Percentiles rank a stretch among this genome's conserved stretches.
These are phyloP conservation scores for Pleurotus ostreatus DNA, from an alignment of 768 basidiomycete genomes.

Conservation along the genomic window DNA sequence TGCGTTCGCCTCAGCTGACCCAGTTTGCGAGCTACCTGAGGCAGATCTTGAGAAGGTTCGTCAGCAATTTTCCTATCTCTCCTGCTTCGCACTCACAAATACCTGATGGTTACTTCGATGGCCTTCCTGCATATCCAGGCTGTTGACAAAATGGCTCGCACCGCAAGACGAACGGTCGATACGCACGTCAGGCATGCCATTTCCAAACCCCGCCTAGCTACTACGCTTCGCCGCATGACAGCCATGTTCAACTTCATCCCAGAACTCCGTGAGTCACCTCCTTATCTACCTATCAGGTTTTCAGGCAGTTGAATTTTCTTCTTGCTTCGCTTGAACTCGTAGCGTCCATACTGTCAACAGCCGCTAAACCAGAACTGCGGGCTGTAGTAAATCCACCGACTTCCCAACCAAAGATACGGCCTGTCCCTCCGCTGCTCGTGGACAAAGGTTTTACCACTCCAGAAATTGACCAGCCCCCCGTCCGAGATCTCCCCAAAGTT, in stretches of 20 bases:
- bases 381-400: constrained; percentile 11
- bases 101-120: neutral
- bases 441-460: neutral
- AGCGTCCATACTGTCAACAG: constrained; percentile 52
- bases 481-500: neutral
- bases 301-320: neutral
- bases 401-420: constrained; percentile 8
- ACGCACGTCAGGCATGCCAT: constrained; percentile 71
- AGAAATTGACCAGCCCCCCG: neutral
- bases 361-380: constrained; percentile 39
- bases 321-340: constrained; percentile 4
- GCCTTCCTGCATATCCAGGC: constrained; percentile 34
- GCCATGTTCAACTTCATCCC: constrained; percentile 66
- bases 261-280: constrained; percentile 54
- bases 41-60: constrained; percentile 65
- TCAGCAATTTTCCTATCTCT: constrained; percentile 4
- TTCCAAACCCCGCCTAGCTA: constrained; percentile 64
- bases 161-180: constrained; percentile 62
- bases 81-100: neutral
- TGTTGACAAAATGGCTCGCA: constrained; percentile 66
- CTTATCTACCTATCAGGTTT: constrained; percentile 1
- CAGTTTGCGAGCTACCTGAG: constrained; percentile 51
- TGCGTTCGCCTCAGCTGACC: constrained; percentile 58
- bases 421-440: constrained; percentile 15
- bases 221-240: constrained; percentile 65